These are phyloP conservation scores for Wickerhamomyces alni DNA, from an alignment of 805 yeast genomes.

Conservation along the genomic window DNA sequence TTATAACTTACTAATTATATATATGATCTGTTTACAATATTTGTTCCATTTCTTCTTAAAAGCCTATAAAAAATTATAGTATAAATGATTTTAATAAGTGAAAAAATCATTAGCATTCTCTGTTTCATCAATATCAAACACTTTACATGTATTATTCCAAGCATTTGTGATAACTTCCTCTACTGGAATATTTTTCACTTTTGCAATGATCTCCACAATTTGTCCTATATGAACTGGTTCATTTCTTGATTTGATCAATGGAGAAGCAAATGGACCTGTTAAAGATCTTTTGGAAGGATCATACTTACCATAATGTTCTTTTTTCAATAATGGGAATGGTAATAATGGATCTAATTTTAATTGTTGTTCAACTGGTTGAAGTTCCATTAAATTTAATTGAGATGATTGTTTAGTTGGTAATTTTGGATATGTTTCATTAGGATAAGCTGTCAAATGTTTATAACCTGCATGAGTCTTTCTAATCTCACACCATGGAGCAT, in stretches of 20 bases:
- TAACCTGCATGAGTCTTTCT: constrained; percentile 76
- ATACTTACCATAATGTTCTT: constrained; percentile 46
- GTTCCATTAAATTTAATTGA: constrained; percentile 2
- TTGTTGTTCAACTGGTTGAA: neutral
- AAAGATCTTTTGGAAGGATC: constrained; percentile 20
- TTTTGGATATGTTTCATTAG: constrained; percentile 50
- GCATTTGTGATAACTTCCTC: constrained; percentile 41
- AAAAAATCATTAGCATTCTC: neutral
- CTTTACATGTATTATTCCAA: constrained; percentile 42
- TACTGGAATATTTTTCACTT: constrained; percentile 37
- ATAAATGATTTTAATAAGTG: constrained; percentile 15
- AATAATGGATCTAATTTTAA: constrained; percentile 40
- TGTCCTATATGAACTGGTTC: constrained; percentile 87
- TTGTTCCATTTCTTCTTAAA: no score
- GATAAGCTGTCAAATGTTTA: constrained; percentile 47
- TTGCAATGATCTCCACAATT: constrained; percentile 66
- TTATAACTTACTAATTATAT: neutral
- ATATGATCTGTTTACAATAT: neutral
- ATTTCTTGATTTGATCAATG: constrained; percentile 73
- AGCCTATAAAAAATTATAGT: no score
- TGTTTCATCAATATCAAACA: constrained; percentile 33
- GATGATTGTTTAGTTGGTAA: constrained; percentile 17
- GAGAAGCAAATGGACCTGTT: constrained; percentile 27
- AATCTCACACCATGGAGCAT: constrained; percentile 98
- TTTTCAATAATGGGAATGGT: constrained; percentile 61